Percentiles rank a stretch among this genome's conserved stretches.
These are phyloP conservation scores for Coniferiporia weirii DNA, from an alignment of 1,284 basidiomycete genomes.

Conservation along the genomic window DNA sequence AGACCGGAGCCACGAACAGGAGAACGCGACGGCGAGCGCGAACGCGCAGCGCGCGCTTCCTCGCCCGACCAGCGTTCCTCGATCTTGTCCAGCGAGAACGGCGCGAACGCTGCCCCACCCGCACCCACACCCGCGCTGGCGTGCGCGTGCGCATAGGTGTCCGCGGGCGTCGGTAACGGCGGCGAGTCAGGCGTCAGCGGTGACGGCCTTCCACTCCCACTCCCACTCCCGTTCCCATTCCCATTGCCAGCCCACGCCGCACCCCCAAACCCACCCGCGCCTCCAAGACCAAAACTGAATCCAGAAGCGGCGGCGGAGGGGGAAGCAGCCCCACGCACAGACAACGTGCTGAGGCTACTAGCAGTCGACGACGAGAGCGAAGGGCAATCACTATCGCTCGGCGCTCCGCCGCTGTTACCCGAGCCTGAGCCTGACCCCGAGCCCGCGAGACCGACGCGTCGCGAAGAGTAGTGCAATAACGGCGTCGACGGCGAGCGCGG, in stretches of 20 bases:
- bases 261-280: no score
- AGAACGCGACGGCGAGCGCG: no score
- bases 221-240: no score
- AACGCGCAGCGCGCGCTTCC: background rate
- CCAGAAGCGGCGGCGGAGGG: background rate
- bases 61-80: background rate
- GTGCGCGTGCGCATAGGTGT: no score
- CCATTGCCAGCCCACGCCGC: no score
- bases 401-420: no score
- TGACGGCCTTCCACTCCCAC: background rate
- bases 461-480: background rate
- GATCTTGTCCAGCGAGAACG: constrained; percentile 1
- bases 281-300: no score
- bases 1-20: no score
- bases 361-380: background rate
- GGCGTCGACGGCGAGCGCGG: no score
- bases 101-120: background rate
- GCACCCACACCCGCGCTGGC: no score
- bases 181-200: constrained; percentile 17
- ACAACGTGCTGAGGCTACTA: background rate
- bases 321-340: background rate
- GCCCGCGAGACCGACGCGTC: background rate
- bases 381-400: background rate
- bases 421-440: no score
- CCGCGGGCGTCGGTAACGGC: constrained; percentile 8